These are phyloP conservation scores for Quercus phellos DNA, from an alignment of 331 rosid species.

Conservation along the genomic window DNA sequence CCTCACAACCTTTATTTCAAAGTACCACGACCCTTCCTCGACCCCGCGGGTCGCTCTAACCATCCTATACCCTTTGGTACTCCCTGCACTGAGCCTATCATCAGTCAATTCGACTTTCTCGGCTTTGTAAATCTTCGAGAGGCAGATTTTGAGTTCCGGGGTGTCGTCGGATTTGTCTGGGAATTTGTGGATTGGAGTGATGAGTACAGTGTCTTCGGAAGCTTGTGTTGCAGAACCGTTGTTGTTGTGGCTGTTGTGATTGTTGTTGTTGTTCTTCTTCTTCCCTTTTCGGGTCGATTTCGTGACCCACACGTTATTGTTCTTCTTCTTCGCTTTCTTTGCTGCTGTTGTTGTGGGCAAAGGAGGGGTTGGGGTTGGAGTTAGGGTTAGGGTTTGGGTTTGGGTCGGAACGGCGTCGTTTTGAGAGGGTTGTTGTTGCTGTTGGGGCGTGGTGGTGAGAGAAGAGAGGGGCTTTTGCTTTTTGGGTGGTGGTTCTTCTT, in stretches of 20 bases:
- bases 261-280: conserved; percentile 66
- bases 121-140: conserved; percentile 89
- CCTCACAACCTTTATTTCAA: conserved; percentile 63
- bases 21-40: conserved; percentile 89
- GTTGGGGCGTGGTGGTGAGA: conserved; percentile 27
- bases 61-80: conserved; percentile 95
- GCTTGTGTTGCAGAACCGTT: conserved; percentile 16
- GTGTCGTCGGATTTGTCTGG: conserved; percentile 85
- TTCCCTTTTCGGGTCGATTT: conserved; percentile 85
- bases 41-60: conserved; percentile 91
- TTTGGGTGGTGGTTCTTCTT: conserved; percentile 76
- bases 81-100: conserved; percentile 76
- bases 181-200: conserved; percentile 78
- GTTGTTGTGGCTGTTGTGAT: conserved; percentile 44
- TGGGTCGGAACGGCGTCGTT: not conserved
- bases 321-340: conserved; percentile 91
- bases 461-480: conserved; percentile 81
- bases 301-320: conserved; percentile 82
- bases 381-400: conserved; percentile 1
- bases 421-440: conserved; percentile 9
- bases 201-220: conserved; percentile 66
- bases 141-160: conserved; percentile 65
- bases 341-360: conserved; percentile 38
- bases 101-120: conserved; percentile 90
- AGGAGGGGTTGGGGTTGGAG: conserved; percentile 12